Evolutionary conservation across 768 basidiomycete genomes (phyloP).

Genomic region (Suillus occidentalis): DNA sequence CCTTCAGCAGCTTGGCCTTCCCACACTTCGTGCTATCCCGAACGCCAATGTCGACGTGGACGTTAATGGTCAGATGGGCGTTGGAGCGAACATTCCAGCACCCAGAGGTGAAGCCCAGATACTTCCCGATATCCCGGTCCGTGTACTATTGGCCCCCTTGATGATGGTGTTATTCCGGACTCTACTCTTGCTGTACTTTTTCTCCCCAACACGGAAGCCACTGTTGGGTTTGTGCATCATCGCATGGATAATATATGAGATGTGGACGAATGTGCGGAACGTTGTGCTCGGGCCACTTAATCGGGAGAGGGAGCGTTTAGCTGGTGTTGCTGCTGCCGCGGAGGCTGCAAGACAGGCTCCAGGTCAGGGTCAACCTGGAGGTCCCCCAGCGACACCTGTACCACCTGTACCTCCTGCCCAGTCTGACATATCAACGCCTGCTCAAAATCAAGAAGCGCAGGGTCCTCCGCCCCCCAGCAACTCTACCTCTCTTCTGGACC

Average conservation of each 20-base stretch:
- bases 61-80: constrained; percentile 16
- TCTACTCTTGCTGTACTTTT: constrained; percentile 69
- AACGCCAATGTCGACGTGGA: constrained; percentile 22
- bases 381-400: constrained; percentile 24
- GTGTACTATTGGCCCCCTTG: constrained; percentile 66
- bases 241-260: constrained; percentile 73
- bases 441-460: constrained; percentile 21
- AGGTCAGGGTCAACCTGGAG: constrained; percentile 19
- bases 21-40: constrained; percentile 43
- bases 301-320: constrained; percentile 32
- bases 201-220: constrained; percentile 73
- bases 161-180: constrained; percentile 70
- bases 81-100: constrained; percentile 16
- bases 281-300: constrained; percentile 38
- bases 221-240: constrained; percentile 64
- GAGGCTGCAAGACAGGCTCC: constrained; percentile 20
- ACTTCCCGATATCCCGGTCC: constrained; percentile 59
- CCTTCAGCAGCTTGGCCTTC: constrained; percentile 65
- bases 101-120: constrained; percentile 32
- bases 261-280: constrained; percentile 66
- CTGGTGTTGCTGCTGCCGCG: constrained; percentile 23
- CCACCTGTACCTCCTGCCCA: constrained; percentile 18
- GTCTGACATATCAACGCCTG: constrained; percentile 14
- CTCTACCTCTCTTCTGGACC: constrained; percentile 42
- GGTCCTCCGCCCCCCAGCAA: constrained; percentile 32